A percentile compares a stretch with the other conserved stretches of the same genome.
Conservation (phyloP, 306 rosid genomes). For the Potentilla sterilis region DNA sequence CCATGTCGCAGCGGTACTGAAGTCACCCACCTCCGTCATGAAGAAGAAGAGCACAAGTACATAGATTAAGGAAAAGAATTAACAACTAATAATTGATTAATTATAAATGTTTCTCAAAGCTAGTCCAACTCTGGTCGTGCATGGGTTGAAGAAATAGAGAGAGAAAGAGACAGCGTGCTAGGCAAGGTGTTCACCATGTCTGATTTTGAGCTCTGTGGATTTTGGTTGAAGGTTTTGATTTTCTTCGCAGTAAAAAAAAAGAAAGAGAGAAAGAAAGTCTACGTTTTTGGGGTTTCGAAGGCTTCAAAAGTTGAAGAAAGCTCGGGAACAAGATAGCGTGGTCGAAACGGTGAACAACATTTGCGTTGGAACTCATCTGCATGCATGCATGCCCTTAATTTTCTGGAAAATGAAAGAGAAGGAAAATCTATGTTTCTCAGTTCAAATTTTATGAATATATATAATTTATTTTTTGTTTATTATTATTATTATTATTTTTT, state of each 20-base stretch:
- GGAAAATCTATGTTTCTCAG: slow-evolving; percentile 22
- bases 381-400: neutral
- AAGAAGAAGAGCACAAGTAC: slow-evolving; percentile 24
- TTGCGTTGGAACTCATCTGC: slow-evolving; percentile 48
- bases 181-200: slow-evolving; percentile 59
- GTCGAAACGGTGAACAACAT: slow-evolving; percentile 58
- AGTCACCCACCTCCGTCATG: neutral
- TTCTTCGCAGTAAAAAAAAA: neutral
- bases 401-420: slow-evolving; percentile 9
- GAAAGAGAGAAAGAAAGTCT: slow-evolving; percentile 10
- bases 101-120: slow-evolving; percentile 24
- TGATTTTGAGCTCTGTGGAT: slow-evolving; percentile 30
- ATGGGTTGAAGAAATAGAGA: slow-evolving; percentile 21
- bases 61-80: slow-evolving; percentile 7
- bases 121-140: slow-evolving; percentile 45
- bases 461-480: neutral
- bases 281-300: slow-evolving; percentile 28
- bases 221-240: neutral
- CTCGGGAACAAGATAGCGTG: slow-evolving; percentile 68
- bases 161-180: slow-evolving; percentile 48
- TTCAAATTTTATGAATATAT: neutral
- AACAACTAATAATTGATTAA: slow-evolving; percentile 42
- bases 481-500: no score
- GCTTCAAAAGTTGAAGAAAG: neutral
- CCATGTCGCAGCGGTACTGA: slow-evolving; percentile 88